A percentile compares a stretch with the other conserved stretches of the same genome.
Conservation (phyloP, 768 basidiomycete species). For the Leccinum rimulosum region DNA sequence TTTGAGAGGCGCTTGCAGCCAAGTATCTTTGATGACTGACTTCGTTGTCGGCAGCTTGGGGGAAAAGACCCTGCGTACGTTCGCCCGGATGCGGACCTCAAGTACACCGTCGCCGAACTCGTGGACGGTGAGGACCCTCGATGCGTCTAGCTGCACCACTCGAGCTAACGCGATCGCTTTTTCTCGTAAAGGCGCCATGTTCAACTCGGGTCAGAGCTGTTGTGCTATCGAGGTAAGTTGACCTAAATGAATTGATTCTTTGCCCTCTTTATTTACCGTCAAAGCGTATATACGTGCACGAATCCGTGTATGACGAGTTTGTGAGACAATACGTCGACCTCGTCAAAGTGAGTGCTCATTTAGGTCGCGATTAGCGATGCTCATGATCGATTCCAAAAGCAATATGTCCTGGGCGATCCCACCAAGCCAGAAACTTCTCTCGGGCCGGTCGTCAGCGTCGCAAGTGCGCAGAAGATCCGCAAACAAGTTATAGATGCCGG, state of each 20-base stretch:
- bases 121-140: conserved; percentile 68
- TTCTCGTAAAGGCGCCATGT: conserved; percentile 68
- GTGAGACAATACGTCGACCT: conserved; percentile 69
- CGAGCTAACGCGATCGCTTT: not conserved
- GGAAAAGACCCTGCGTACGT: conserved; percentile 99
- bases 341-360: conserved; percentile 52
- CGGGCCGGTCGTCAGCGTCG: conserved; percentile 90
- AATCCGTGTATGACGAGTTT: conserved; percentile 76
- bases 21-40: conserved; percentile 2
- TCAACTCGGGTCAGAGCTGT: conserved; percentile 98
- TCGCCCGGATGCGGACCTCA: conserved; percentile 77
- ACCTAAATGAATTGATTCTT: not conserved
- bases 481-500: conserved; percentile 86
- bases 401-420: conserved; percentile 87
- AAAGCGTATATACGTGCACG: conserved; percentile 92
- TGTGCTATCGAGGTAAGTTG: conserved; percentile 79
- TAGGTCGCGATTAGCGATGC: not conserved
- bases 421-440: conserved; percentile 69
- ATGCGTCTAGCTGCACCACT: not conserved
- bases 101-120: conserved; percentile 79
- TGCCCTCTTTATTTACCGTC: not conserved
- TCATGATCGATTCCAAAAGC: conserved; percentile 36
- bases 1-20: no score
- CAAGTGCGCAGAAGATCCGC: conserved; percentile 80
- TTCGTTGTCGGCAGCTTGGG: conserved; percentile 59